Evolutionary conservation across 2,329 filamentous ascomycete genomes (phyloP).

Genomic region (Ophiocordyceps camponoti-saundersi): DNA sequence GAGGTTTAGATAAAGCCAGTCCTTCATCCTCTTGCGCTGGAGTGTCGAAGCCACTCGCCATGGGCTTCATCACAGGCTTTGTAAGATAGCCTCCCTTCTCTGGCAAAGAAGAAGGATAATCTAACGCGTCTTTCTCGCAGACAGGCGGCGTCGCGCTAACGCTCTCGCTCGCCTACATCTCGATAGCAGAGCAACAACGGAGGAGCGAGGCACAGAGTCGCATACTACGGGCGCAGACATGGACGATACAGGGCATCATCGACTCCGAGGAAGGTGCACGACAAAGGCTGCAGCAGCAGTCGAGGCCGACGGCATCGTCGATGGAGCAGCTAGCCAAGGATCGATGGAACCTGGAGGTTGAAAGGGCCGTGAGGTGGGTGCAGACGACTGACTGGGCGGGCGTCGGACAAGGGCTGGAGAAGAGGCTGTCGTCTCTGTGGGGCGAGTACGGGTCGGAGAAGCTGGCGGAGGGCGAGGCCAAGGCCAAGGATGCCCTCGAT

Average conservation of each 20-base stretch:
- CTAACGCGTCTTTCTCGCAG: conserved; percentile 20
- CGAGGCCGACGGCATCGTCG: conserved; percentile 26
- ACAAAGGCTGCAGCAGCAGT: conserved; percentile 30
- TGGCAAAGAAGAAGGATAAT: neutral
- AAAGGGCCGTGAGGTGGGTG: conserved; percentile 46
- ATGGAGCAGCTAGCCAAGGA: conserved; percentile 37
- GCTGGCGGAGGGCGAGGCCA: conserved; percentile 27
- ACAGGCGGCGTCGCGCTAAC: conserved; percentile 63
- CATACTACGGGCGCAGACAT: conserved; percentile 37
- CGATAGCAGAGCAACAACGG: conserved; percentile 50
- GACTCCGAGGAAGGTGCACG: conserved; percentile 16
- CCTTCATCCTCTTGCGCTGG: neutral
- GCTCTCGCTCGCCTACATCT: conserved; percentile 55
- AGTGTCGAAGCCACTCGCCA: conserved; percentile 15
- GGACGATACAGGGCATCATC: conserved; percentile 33
- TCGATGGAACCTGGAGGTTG: conserved; percentile 60
- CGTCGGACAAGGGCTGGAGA: conserved; percentile 41
- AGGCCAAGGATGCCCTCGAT: conserved; percentile 18
- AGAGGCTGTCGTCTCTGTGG: conserved; percentile 27
- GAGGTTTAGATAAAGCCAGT: neutral
- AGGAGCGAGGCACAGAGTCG: conserved; percentile 44
- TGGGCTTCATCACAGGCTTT: conserved; percentile 62
- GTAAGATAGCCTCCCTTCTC: conserved; percentile 32
- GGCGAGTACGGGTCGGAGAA: conserved; percentile 25
- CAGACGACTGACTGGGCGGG: conserved; percentile 50